These are phyloP conservation scores for Benincasa hispida DNA, from an alignment of 306 rosid genomes.

Conservation along the genomic window DNA sequence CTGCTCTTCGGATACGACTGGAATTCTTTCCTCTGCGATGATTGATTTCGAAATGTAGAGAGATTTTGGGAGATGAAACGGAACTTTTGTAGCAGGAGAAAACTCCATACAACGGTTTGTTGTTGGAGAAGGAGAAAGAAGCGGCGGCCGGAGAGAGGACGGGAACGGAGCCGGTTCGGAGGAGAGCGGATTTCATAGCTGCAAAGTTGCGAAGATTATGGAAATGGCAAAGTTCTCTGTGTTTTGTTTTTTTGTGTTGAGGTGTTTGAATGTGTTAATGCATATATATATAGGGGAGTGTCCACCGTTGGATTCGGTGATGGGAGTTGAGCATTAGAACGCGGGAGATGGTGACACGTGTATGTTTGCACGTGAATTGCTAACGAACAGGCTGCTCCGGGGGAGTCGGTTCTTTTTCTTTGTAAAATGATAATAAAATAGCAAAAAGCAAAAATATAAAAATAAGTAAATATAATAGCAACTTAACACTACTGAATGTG, in stretches of 20 bases:
- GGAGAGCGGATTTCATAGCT: constrained; percentile 36
- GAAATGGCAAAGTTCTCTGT: not conserved
- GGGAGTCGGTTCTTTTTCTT: constrained; percentile 11
- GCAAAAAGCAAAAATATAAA: too few species aligned
- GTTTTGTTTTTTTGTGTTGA: not conserved
- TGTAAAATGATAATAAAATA: not conserved
- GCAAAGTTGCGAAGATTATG: not conserved
- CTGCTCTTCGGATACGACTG: constrained; percentile 16
- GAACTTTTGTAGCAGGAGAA: constrained; percentile 13
- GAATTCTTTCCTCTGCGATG: not conserved
- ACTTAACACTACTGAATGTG: too few species aligned
- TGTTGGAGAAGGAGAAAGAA: constrained; percentile 22
- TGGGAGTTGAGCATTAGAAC: not conserved
- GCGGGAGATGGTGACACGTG: constrained; percentile 26
- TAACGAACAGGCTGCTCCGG: constrained; percentile 16
- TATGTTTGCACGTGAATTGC: constrained; percentile 24
- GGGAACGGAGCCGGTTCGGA: constrained; percentile 51
- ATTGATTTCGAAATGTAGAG: constrained; percentile 27
- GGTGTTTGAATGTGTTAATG: not conserved
- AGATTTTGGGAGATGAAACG: constrained; percentile 21
- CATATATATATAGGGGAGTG: not conserved
- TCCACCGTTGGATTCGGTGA: not conserved
- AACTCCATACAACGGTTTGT: constrained; percentile 23
- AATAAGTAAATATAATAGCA: too few species aligned
- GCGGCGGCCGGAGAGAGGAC: constrained; percentile 9